Base-by-base conservation (phyloP, 23 red algal species). In the Chondrus crispus region DNA sequence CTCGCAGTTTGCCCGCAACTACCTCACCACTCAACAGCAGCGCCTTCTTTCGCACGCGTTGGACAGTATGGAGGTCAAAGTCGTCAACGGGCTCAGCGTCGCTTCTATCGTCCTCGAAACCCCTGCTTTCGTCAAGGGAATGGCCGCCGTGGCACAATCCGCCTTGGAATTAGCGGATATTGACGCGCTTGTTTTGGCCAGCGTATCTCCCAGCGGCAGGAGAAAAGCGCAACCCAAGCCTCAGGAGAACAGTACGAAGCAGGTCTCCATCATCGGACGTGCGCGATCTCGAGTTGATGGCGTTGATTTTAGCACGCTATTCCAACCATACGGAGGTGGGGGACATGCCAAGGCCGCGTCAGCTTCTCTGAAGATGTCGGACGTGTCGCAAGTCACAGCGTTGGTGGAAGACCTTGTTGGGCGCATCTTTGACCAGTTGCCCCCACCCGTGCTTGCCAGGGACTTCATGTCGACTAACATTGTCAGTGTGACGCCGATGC, bases 401-500 rank as follows among this genome's bases (percentile, higher is more conserved):
- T 29, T 85, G 7, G 62, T 93, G 3, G 91, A 87, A 44, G 48
- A 33, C 32, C 45, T 93, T 3, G 46, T 93, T 30, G 74, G 51
- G 42, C 41, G 80, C 3, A 53, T 93, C 38, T 41, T 74, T 3
- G 80, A 64, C 63, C 60, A 87, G 55, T 48, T 94, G 44, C 81
- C 91, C 37, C 58, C 62, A 9, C 73, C 72, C 3, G 82, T 29
- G 29, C 60, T 76, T 55, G 69, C 79, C 16, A 35, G 39, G 36
- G 80, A 85, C 24, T 85, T 94, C 48, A 87, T 94, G 81, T 85
- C 79, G 24, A 57, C 55, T 14, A 82, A 94, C 60, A 58, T 94
- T 49, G 47, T 53, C 35, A 49, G 62, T 32, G 46, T 84, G 36
- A 54, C 63, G 29, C 46, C 18, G 45, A 13, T 58, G 38, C 36